phyloP scores from a whole-genome alignment of 352 stramenopile genomes.

The Phytophthora gonapodyides region DNA sequence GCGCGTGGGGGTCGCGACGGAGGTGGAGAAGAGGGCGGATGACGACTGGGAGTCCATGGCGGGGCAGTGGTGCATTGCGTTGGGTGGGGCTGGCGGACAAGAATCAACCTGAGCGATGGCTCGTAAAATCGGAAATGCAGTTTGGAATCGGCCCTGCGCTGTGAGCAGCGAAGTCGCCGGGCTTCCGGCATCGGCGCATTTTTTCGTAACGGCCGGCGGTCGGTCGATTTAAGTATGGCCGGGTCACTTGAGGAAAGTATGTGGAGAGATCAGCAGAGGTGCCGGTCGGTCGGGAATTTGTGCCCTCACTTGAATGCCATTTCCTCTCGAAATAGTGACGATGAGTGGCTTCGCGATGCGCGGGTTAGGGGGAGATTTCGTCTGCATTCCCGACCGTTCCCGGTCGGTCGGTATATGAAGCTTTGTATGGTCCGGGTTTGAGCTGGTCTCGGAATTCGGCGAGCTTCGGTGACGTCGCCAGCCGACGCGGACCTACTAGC shows the following conservation, averaged over 20 bases:
- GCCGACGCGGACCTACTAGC: neutral
- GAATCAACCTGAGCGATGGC: slow-evolving; percentile 4
- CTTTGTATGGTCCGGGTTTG: slow-evolving; percentile 39
- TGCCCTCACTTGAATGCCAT: slow-evolving; percentile 23
- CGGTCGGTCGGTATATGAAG: slow-evolving; percentile 52
- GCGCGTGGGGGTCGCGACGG: neutral
- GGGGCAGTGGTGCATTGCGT: slow-evolving; percentile 11
- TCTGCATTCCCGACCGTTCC: slow-evolving; percentile 25
- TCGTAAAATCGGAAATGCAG: slow-evolving; percentile 40
- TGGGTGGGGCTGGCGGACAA: neutral
- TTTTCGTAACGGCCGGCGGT: slow-evolving; percentile 26
- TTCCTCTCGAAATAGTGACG: slow-evolving; percentile 27
- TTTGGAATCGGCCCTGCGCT: neutral
- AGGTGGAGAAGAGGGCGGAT: neutral
- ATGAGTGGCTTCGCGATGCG: neutral
- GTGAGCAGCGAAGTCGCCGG: slow-evolving; percentile 25
- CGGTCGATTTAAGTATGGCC: slow-evolving; percentile 30
- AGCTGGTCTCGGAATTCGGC: slow-evolving; percentile 26
- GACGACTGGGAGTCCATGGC: slow-evolving; percentile 7
- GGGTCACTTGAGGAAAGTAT: slow-evolving; percentile 30
- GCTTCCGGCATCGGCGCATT: slow-evolving; percentile 15
- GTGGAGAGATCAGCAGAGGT: neutral
- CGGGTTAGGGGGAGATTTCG: slow-evolving; percentile 25
- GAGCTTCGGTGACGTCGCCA: slow-evolving; percentile 15
- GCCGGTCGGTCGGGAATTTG: slow-evolving; percentile 37